Evolutionary conservation across 805 yeast genomes (phyloP), one percentile per base, ranked within the genome.

Genomic region (Pichia manshurica): DNA sequence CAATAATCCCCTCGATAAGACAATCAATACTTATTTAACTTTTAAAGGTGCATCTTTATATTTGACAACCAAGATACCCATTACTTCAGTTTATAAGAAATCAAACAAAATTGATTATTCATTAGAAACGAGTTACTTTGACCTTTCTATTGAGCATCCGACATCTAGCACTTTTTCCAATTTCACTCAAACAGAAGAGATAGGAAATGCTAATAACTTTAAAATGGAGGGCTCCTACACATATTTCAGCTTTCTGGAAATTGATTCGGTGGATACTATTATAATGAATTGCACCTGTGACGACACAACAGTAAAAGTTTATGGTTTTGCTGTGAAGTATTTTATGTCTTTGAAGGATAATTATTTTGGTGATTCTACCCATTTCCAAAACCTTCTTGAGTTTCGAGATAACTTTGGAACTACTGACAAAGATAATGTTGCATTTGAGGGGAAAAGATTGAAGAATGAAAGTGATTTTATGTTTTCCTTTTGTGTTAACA

Each of bases 131-230:
- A 79, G 86, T 0, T 66, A 66, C 42, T 78, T 88, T 54, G 75
- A 81, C 42, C 57, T 93, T 41, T 68, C 77, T 0, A 62, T 90
- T 2, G 84, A 81, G 48, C 79, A 93, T 0, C 98, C 99, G 0
- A 84, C 91, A 1, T 93, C 98, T 96, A 95, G 88, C 59, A 90
- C 98, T 0, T 68, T 81, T 22, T 77, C 81, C 46, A 82, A 84
- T 42, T 91, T 91, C 54, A 62, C 86, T 68, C 73, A 74, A 41
- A 66, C 75, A 12, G 77, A 74, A 17, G 75, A 76, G 15, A 73
- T 88, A 52, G 98, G 96, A 0, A 69, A 80, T 51, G 79, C 89
- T 0, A 68, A 74, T 23, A 74, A 81, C 46, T 83, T 89, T 56
- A 64, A 61, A 2, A 63, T 88, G 16, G 64, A 65, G 1, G 95